Conservation (phyloP, 2,329 filamentous ascomycete genomes). For the Talaromyces piceae region DNA sequence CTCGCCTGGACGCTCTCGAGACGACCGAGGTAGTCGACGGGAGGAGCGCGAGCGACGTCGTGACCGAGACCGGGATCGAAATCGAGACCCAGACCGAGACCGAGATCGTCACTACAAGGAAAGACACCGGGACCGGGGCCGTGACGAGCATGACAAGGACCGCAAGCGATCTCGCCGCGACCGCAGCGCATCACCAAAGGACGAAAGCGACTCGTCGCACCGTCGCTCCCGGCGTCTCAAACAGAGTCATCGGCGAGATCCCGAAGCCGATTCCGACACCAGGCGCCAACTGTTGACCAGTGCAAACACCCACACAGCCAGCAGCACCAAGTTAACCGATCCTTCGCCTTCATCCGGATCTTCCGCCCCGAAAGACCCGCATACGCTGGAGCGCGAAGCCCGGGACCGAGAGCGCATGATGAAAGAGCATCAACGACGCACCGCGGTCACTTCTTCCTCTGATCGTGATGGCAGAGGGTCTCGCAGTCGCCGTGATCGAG, state of each 20-base stretch:
- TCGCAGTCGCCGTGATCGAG: constrained; percentile 18
- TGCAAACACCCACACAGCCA: neutral
- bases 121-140: constrained; percentile 29
- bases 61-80: constrained; percentile 15
- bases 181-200: constrained; percentile 26
- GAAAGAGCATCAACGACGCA: constrained; percentile 58
- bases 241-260: constrained; percentile 19
- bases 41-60: constrained; percentile 15
- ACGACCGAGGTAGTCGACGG: constrained; percentile 21
- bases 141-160: constrained; percentile 25
- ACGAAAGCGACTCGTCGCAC: constrained; percentile 24
- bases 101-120: constrained; percentile 33
- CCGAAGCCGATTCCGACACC: constrained; percentile 17
- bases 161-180: constrained; percentile 36
- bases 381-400: constrained; percentile 67
- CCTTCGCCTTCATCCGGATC: constrained; percentile 21
- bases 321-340: constrained; percentile 6
- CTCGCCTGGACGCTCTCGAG: constrained; percentile 20
- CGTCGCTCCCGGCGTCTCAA: constrained; percentile 31
- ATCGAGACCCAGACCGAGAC: constrained; percentile 35
- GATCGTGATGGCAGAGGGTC: constrained; percentile 24
- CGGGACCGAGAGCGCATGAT: constrained; percentile 56
- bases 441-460: constrained; percentile 38
- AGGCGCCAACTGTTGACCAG: constrained; percentile 10
- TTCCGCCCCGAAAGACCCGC: constrained; percentile 65